Evolutionary conservation across 116 monocot genomes (phyloP).

Genomic region (Posidonia oceanica): DNA sequence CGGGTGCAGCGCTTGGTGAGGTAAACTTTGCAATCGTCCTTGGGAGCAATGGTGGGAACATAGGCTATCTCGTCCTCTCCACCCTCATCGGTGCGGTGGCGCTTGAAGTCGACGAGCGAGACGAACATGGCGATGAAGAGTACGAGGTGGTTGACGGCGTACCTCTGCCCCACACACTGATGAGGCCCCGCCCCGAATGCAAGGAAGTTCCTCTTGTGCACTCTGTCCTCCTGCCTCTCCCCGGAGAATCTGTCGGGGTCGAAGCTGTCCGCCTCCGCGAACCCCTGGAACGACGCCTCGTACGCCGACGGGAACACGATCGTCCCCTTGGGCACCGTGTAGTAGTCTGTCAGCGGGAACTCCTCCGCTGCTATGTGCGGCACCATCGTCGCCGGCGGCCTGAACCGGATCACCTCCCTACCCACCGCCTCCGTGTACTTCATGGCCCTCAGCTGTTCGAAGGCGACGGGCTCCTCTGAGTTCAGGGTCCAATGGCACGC

Average conservation of each 20-base stretch:
- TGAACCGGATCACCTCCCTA: conserved; percentile 66
- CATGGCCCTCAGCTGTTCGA: conserved; percentile 43
- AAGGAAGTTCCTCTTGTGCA: conserved; percentile 59
- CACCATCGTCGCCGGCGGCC: conserved; percentile 92
- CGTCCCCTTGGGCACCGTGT: conserved; percentile 77
- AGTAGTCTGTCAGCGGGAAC: conserved; percentile 65
- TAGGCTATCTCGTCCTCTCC: conserved; percentile 70
- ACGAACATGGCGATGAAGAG: conserved; percentile 75
- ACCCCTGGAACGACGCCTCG: conserved; percentile 89
- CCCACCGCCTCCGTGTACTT: conserved; percentile 73
- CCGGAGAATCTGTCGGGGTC: conserved; percentile 76
- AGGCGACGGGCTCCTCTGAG: conserved; percentile 31
- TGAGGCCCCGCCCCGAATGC: conserved; percentile 90
- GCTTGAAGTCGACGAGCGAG: conserved; percentile 57
- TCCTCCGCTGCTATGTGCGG: conserved; percentile 68
- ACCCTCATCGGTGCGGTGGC: conserved; percentile 14
- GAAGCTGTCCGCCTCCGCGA: conserved; percentile 64
- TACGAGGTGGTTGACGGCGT: conserved; percentile 76
- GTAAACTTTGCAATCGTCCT: conserved; percentile 66
- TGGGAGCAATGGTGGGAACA: conserved; percentile 76
- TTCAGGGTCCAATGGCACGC: conserved; percentile 38
- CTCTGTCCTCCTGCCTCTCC: conserved; percentile 51
- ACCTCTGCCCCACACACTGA: conserved; percentile 87
- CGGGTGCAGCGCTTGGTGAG: conserved; percentile 18
- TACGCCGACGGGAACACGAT: conserved; percentile 82